Evolutionary conservation across 805 yeast species (phyloP).

Genomic region (Kodamaea lidongshanica): DNA sequence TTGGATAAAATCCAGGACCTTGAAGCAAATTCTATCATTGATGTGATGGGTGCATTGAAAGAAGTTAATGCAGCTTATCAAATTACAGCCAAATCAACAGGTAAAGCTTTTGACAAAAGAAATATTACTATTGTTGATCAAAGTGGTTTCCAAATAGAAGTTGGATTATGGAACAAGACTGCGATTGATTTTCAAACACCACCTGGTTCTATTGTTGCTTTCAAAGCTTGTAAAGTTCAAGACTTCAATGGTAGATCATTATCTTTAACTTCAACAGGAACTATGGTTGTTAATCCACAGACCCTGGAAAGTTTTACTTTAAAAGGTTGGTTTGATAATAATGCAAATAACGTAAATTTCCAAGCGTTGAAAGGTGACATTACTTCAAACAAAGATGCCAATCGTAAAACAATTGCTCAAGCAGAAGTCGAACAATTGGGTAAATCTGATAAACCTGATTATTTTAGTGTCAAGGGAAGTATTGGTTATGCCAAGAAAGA

Average conservation of each 20-base stretch:
- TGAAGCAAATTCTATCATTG: constrained; percentile 69
- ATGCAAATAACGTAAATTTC: constrained; percentile 60
- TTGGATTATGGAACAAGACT: constrained; percentile 86
- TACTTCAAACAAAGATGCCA: constrained; percentile 29
- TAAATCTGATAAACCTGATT: constrained; percentile 71
- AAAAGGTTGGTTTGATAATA: constrained; percentile 92
- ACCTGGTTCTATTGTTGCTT: constrained; percentile 79
- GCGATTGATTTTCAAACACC: constrained; percentile 73
- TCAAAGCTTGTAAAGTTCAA: constrained; percentile 83
- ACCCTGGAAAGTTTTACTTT: constrained; percentile 78
- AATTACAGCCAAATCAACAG: constrained; percentile 80
- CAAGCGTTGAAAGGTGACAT: constrained; percentile 53
- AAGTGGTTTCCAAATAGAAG: constrained; percentile 62
- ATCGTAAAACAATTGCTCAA: constrained; percentile 60
- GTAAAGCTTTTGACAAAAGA: constrained; percentile 88
- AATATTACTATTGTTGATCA: constrained; percentile 84
- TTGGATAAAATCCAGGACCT: constrained; percentile 59
- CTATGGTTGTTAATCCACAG: constrained; percentile 77
- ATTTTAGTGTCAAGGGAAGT: constrained; percentile 67
- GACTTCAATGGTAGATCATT: constrained; percentile 85
- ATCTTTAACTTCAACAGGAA: constrained; percentile 73
- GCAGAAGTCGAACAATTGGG: constrained; percentile 69
- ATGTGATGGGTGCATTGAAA: constrained; percentile 82
- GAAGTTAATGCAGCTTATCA: constrained; percentile 69
- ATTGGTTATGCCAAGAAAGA: constrained; percentile 67